Conservation (phyloP, 2,329 filamentous ascomycete species). For the Conoideocrella luteorostrata region DNA sequence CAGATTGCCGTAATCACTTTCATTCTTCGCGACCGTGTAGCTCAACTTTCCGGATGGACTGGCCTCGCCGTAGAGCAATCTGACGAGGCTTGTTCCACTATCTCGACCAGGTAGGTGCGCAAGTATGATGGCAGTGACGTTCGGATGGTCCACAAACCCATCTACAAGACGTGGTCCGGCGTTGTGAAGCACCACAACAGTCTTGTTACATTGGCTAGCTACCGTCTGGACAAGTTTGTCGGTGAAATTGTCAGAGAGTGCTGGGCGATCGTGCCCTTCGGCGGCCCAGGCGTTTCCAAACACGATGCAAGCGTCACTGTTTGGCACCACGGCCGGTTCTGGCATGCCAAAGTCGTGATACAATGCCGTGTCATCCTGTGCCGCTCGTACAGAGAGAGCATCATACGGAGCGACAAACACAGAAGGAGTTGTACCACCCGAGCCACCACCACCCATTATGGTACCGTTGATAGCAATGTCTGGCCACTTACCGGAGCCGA, state of each 20-base stretch:
- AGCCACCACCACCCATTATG: conserved; percentile 36
- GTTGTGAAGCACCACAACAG: conserved; percentile 60
- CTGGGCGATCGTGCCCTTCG: conserved; percentile 61
- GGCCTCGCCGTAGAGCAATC: conserved; percentile 50
- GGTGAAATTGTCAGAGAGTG: conserved; percentile 59
- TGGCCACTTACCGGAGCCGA: conserved; percentile 1
- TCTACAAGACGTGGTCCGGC: conserved; percentile 56
- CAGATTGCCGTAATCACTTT: conserved; percentile 47
- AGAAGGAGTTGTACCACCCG: conserved; percentile 40
- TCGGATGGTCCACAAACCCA: conserved; percentile 54
- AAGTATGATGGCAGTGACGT: conserved; percentile 58
- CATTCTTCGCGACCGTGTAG: conserved; percentile 53
- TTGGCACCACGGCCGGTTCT: conserved; percentile 41
- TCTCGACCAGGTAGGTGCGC: conserved; percentile 61
- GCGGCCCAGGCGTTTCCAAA: conserved; percentile 64
- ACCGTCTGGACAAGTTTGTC: conserved; percentile 52
- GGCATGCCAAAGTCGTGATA: conserved; percentile 51
- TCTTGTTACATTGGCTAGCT: conserved; percentile 52
- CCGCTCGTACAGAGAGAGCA: conserved; percentile 44
- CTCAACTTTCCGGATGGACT: conserved; percentile 54
- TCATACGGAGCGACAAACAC: conserved; percentile 48
- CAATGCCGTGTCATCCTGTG: conserved; percentile 49
- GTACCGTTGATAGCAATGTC: conserved; percentile 37
- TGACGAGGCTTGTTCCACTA: conserved; percentile 48
- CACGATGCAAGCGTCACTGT: conserved; percentile 59